Percentiles rank a stretch among this genome's conserved stretches.
These are phyloP conservation scores for Pythium scleroteichum DNA, from an alignment of 352 stramenopile genomes.

Conservation along the genomic window DNA sequence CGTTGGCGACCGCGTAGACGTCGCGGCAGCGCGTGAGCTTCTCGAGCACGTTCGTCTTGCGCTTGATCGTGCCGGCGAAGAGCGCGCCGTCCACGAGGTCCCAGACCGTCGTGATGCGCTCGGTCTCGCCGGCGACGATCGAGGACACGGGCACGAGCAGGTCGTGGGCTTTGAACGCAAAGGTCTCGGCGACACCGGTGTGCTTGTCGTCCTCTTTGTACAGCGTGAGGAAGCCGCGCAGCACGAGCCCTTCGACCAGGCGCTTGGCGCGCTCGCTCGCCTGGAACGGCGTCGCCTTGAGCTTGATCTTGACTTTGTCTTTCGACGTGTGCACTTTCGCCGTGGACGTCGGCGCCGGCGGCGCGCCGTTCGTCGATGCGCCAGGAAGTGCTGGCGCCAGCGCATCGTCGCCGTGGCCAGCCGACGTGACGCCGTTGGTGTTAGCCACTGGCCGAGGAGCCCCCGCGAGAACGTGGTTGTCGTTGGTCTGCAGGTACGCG, in stretches of 20 bases:
- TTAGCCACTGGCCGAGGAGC: no score
- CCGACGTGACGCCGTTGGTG: no score
- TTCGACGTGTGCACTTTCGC: not conserved
- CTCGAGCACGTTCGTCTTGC: slow-evolving; percentile 52
- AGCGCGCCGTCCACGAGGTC: slow-evolving; percentile 19
- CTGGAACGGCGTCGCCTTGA: not conserved
- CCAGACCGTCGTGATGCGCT: slow-evolving; percentile 28
- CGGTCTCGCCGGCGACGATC: slow-evolving; percentile 37
- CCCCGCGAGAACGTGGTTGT: no score
- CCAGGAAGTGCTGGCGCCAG: no score
- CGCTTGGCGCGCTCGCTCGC: slow-evolving; percentile 14
- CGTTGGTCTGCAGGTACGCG: not conserved
- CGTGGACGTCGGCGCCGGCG: no score
- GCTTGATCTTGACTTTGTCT: not conserved
- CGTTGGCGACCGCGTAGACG: slow-evolving; percentile 49
- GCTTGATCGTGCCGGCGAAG: slow-evolving; percentile 40
- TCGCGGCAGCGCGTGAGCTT: slow-evolving; percentile 58
- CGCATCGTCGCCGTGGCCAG: no score
- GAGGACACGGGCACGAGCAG: slow-evolving; percentile 43
- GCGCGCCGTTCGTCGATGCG: no score
- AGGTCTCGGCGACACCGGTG: slow-evolving; percentile 29
- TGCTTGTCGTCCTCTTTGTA: slow-evolving; percentile 36
- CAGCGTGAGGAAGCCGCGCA: slow-evolving; percentile 27
- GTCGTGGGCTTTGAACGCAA: slow-evolving; percentile 41
- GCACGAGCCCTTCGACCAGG: slow-evolving; percentile 29